Evolutionary conservation across 192 early-diverging fungal genomes (phyloP).

Genomic region (Coemansia sp.): DNA sequence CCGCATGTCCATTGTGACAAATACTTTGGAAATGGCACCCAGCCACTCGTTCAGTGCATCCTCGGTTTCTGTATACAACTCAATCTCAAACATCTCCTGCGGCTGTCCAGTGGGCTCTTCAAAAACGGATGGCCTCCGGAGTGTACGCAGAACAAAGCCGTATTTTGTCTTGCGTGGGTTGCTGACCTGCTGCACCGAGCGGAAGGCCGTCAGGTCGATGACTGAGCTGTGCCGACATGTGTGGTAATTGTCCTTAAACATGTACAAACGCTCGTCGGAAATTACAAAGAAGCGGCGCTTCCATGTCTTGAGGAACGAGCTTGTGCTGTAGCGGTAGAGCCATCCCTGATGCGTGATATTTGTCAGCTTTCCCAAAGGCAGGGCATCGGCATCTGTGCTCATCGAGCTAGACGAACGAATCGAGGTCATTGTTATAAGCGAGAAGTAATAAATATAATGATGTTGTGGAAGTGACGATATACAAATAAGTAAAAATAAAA

Average conservation of each 20-base stretch:
- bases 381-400: conserved; percentile 26
- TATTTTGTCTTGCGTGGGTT: conserved; percentile 43
- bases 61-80: conserved; percentile 44
- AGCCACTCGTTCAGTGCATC: conserved; percentile 36
- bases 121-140: conserved; percentile 45
- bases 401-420: conserved; percentile 30
- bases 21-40: conserved; percentile 39
- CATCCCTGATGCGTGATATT: conserved; percentile 34
- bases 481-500: background rate
- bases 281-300: conserved; percentile 45
- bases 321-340: conserved; percentile 43
- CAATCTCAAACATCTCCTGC: conserved; percentile 42
- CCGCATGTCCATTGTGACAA: conserved; percentile 50
- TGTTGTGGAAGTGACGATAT: background rate
- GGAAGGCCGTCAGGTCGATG: conserved; percentile 40
- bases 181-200: conserved; percentile 38
- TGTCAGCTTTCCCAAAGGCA: conserved; percentile 37
- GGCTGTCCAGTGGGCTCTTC: conserved; percentile 20
- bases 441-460: background rate
- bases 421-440: conserved; percentile 12
- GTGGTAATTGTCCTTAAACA: conserved; percentile 36
- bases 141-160: conserved; percentile 35
- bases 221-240: conserved; percentile 18
- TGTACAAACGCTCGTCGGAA: conserved; percentile 46
- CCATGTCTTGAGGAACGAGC: conserved; percentile 39